These are phyloP conservation scores for Pelargonium nanum DNA, from an alignment of 345 rosid species.

Conservation along the genomic window DNA sequence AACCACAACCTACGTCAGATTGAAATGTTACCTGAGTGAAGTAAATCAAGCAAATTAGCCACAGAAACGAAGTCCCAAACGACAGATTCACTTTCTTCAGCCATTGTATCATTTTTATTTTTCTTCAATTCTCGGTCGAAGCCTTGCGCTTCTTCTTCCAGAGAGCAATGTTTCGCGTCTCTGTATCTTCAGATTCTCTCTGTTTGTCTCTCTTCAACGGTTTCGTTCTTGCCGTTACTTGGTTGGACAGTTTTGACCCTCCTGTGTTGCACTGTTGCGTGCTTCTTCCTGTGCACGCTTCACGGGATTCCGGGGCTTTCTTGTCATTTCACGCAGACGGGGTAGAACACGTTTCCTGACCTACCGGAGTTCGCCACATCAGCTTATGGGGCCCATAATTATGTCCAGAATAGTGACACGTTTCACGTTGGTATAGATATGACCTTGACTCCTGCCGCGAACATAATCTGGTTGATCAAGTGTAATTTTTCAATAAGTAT, in stretches of 20 bases:
- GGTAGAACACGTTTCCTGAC: constrained; percentile 9
- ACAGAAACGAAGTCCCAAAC: constrained; percentile 71
- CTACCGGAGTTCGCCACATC: constrained; percentile 7
- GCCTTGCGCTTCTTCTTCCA: neutral
- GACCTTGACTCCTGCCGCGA: no score
- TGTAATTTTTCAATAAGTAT: no score
- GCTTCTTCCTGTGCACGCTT: neutral
- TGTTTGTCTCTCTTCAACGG: constrained; percentile 9
- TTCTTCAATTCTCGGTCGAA: neutral
- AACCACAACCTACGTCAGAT: neutral
- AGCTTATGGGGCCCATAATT: neutral
- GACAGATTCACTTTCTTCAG: constrained; percentile 46
- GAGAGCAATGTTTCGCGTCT: neutral
- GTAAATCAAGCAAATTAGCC: constrained; percentile 88
- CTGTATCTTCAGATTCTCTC: constrained; percentile 2
- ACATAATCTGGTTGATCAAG: no score
- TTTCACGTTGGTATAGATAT: no score
- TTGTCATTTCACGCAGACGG: constrained; percentile 1
- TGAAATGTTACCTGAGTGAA: constrained; percentile 63
- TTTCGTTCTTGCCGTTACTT: constrained; percentile 1
- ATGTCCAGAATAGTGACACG: neutral
- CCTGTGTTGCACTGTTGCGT: neutral
- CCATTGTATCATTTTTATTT: constrained; percentile 47
- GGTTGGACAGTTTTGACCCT: constrained; percentile 17
- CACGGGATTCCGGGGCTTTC: neutral